Conservation (phyloP, 441 rosid genomes). For the Eutrema salsugineum region DNA sequence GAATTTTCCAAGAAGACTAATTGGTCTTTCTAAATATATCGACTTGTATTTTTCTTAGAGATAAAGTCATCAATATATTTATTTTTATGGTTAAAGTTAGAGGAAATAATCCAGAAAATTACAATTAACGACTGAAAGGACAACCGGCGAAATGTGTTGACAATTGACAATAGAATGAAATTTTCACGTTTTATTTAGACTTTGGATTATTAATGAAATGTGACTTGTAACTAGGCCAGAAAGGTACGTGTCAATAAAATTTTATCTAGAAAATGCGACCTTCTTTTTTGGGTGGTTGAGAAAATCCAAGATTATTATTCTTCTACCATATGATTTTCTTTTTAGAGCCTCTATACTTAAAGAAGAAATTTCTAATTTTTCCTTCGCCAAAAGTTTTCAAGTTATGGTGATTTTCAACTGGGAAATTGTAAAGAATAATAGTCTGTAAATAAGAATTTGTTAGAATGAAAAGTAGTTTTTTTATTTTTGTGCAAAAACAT, state of each 20-base stretch:
- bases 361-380: neutral
- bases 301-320: neutral
- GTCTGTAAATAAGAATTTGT: no score
- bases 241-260: neutral
- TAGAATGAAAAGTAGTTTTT: no score
- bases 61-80: neutral
- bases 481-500: no score
- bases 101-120: neutral
- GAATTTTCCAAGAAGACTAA: neutral
- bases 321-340: neutral
- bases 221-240: neutral
- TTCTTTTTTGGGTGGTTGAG: neutral
- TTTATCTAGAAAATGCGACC: neutral
- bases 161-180: neutral
- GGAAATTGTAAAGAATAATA: no score
- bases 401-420: no score
- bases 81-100: neutral
- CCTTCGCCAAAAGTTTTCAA: neutral
- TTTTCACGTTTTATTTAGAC: slow-evolving; percentile 15
- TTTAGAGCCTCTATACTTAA: neutral
- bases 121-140: neutral
- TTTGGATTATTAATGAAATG: neutral
- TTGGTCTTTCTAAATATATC: neutral
- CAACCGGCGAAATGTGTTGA: neutral
- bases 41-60: neutral